Evolutionary conservation across 305 asterid species (phyloP).

Genomic region (Solanum hybrid): DNA sequence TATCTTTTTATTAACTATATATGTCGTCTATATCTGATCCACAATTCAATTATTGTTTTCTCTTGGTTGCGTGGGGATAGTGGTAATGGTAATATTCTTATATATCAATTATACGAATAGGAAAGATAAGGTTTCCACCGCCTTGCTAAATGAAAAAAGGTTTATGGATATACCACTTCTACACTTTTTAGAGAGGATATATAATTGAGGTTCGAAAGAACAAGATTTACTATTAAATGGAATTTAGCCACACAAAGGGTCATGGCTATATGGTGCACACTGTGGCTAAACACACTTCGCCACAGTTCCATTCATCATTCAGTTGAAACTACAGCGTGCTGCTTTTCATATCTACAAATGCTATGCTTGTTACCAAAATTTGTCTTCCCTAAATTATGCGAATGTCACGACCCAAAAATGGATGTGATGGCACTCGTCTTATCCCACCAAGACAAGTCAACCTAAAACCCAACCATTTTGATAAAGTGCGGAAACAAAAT

Average conservation of each 20-base stretch:
- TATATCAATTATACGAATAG: background rate
- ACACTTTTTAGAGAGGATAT: background rate
- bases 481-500: too few relatives aligned
- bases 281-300: background rate
- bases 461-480: too few relatives aligned
- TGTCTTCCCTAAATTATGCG: background rate
- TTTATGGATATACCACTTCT: background rate
- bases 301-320: background rate
- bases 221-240: background rate
- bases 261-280: background rate
- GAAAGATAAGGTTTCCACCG: background rate
- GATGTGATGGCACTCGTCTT: too few relatives aligned
- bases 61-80: background rate
- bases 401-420: too few relatives aligned
- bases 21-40: background rate
- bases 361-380: background rate
- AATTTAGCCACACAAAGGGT: background rate
- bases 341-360: background rate
- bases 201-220: background rate
- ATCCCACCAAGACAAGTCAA: too few relatives aligned
- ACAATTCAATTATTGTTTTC: background rate
- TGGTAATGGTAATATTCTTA: background rate
- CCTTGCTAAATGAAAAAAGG: background rate
- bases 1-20: background rate
- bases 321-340: background rate